Evolutionary conservation across 192 early-diverging fungal genomes (phyloP), one percentile per base, ranked within the genome.

Genomic region (Coemansia sp.): DNA sequence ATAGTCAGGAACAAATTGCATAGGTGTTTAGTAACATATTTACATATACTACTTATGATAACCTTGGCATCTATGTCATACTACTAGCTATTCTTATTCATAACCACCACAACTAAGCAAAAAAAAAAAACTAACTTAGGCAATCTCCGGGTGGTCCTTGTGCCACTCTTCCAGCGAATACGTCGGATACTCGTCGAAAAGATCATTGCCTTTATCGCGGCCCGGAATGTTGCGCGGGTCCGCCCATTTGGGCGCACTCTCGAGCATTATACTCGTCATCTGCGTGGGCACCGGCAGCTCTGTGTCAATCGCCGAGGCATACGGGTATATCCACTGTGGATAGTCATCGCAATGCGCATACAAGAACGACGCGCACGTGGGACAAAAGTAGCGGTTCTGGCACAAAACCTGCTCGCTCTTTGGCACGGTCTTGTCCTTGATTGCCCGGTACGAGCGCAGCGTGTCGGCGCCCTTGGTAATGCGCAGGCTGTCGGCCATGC

Each of bases 131-230:
- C n/a, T n/a, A n/a, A n/a, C n/a, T n/a, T n/a, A n/a, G n/a, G n/a
- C n/a, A 59, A 68, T 45, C 69, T 30, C 5, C 3, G 60, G 64
- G 31, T 81, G 56, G 11, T 73, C 45, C 47, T 81, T 78, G 63
- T 87, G 86, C 86, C 86, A 87, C 21, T 82, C 58, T 45, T 82
- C 77, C 5, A 87, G 54, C 42, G 84, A 83, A 33, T 51, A 64
- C 5, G 67, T 30, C 2, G 83, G 84, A 54, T 87, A 86, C 38
- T 81, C 70, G 7, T 72, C 65, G 72, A 81, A 87, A 54, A 51
- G 18, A 40, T 81, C 63, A 8, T 60, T 58, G 21, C 54, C 38
- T 25, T 14, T 48, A 58, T 14, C 56, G 0, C 49, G 49, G 18
- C 21, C 42, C 55, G 53, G 45, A 27, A 31, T 22, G 2, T 53